phyloP scores from a whole-genome alignment of 208 protist genomes.

The Acanthamoeba pearcei region DNA sequence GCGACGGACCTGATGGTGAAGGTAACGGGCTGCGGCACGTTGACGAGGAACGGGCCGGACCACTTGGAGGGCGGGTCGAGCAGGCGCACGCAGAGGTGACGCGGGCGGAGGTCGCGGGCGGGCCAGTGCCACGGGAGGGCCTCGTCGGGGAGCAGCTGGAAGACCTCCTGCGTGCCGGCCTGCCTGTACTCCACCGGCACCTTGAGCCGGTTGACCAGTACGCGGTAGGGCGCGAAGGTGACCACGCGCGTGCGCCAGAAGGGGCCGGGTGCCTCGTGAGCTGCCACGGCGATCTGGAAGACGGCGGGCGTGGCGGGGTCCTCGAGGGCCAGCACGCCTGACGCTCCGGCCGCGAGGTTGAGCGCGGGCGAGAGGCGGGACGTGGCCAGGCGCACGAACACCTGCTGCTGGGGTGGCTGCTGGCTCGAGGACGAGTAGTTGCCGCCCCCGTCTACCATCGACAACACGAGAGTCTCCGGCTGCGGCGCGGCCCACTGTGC shows the following conservation, averaged over 20 bases:
- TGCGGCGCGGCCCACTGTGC: not conserved
- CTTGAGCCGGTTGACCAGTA: not conserved
- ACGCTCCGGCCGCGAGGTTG: not conserved
- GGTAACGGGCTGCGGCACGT: not conserved
- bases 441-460: not conserved
- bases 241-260: slow-evolving; percentile 38
- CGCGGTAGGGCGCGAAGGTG: slow-evolving; percentile 20
- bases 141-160: not conserved
- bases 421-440: not conserved
- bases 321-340: not conserved
- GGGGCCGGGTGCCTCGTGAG: not conserved
- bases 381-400: slow-evolving; percentile 24
- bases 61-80: slow-evolving; percentile 1
- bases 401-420: not conserved
- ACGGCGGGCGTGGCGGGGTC: not conserved
- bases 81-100: not conserved
- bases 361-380: not conserved
- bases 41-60: slow-evolving; percentile 17
- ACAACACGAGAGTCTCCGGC: not conserved
- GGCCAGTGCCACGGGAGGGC: slow-evolving; percentile 37
- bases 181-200: slow-evolving; percentile 17
- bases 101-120: not conserved
- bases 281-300: not conserved
- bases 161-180: not conserved
- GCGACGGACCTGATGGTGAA: not conserved